Percentiles rank a stretch among this genome's conserved stretches.
These are phyloP conservation scores for Scheffersomyces titani DNA, from an alignment of 1,139 yeast species.

Conservation along the genomic window DNA sequence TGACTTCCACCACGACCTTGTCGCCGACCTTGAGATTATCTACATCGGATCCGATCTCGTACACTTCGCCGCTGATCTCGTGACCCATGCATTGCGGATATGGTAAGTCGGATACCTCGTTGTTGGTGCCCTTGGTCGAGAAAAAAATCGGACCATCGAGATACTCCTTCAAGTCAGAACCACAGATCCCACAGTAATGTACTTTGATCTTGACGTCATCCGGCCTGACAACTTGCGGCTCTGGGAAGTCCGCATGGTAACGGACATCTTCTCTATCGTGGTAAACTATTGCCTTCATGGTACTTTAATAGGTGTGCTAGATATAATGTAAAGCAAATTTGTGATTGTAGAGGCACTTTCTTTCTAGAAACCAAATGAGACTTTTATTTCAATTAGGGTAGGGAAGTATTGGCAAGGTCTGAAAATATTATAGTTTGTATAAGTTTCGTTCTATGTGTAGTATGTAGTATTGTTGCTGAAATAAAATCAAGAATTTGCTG, in stretches of 20 bases:
- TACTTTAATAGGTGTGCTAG: neutral
- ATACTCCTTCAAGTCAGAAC: conserved; percentile 58
- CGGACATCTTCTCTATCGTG: conserved; percentile 51
- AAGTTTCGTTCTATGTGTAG: neutral
- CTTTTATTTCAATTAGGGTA: too few species aligned
- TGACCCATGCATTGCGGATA: conserved; percentile 43
- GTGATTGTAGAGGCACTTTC: neutral
- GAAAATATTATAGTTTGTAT: neutral
- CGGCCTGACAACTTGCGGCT: conserved; percentile 43
- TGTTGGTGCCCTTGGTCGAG: conserved; percentile 17
- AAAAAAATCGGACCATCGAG: conserved; percentile 56
- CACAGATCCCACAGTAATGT: conserved; percentile 60
- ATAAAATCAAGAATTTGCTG: neutral
- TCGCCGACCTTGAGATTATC: neutral
- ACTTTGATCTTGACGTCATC: conserved; percentile 54
- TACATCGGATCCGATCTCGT: conserved; percentile 24
- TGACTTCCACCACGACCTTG: conserved; percentile 48
- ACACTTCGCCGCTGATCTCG: conserved; percentile 52
- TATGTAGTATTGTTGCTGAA: neutral
- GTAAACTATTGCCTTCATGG: conserved; percentile 58
- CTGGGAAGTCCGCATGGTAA: conserved; percentile 42
- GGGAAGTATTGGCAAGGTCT: neutral
- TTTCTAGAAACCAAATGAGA: neutral
- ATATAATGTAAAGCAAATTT: neutral
- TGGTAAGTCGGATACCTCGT: conserved; percentile 18